These are phyloP conservation scores for Telopea speciosissima DNA, from an alignment of 177 flowering plant species.

Conservation along the genomic window DNA sequence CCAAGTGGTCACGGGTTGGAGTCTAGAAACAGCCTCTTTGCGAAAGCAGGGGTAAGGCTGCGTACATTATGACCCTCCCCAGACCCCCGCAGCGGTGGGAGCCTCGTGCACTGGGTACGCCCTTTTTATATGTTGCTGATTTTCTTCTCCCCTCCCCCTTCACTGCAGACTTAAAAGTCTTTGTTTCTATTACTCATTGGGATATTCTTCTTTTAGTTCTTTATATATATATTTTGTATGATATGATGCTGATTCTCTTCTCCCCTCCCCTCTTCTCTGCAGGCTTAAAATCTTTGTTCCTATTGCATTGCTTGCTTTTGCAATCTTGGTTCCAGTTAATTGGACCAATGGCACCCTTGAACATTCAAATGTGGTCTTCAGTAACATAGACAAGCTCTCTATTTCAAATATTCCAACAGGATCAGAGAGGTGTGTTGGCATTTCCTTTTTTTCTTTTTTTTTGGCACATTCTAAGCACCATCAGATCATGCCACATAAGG, in stretches of 20 bases:
- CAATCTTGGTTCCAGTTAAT: constrained; percentile 73
- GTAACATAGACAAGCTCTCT: constrained; percentile 74
- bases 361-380: constrained; percentile 36
- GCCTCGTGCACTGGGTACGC: too few relatives aligned
- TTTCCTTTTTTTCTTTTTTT: not conserved
- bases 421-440: constrained; percentile 46
- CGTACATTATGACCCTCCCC: too few relatives aligned
- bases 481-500: too few relatives aligned
- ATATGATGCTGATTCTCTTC: not conserved
- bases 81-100: too few relatives aligned
- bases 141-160: too few relatives aligned
- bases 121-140: too few relatives aligned
- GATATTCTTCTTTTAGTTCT: too few relatives aligned
- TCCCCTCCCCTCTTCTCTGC: constrained; percentile 18
- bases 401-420: constrained; percentile 72
- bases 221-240: not conserved
- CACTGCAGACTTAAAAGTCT: too few relatives aligned
- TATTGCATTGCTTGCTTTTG: constrained; percentile 53
- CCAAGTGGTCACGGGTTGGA: too few relatives aligned
- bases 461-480: not conserved
- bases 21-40: too few relatives aligned
- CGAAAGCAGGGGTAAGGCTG: too few relatives aligned
- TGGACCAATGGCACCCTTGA: constrained; percentile 67
- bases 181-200: too few relatives aligned
- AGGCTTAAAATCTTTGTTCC: constrained; percentile 81